Conservation (phyloP, 768 basidiomycete species). For the Daedaleopsis sinensis region DNA sequence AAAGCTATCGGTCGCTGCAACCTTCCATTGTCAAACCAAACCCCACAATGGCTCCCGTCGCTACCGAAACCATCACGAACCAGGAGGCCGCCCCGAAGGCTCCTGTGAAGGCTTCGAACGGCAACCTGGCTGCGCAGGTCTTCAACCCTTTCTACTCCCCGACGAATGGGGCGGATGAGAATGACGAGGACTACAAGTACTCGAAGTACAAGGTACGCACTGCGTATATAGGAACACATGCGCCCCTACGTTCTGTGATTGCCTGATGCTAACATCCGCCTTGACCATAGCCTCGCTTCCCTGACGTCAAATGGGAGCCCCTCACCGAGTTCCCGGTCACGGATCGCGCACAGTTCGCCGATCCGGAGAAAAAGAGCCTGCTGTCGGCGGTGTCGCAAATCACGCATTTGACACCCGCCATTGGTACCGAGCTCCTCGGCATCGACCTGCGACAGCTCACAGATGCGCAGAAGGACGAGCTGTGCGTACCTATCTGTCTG, state of each 20-base stretch:
- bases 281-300: slow-evolving; percentile 58
- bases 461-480: slow-evolving; percentile 73
- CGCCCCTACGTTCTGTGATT: not conserved
- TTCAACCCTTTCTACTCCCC: slow-evolving; percentile 77
- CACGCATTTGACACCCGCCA: slow-evolving; percentile 65
- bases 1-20: not conserved
- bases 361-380: slow-evolving; percentile 67
- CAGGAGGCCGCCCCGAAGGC: slow-evolving; percentile 26
- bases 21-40: not conserved
- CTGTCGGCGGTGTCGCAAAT: slow-evolving; percentile 68
- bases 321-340: slow-evolving; percentile 56
- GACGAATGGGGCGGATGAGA: slow-evolving; percentile 47
- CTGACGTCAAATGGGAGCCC: slow-evolving; percentile 65
- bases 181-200: slow-evolving; percentile 53
- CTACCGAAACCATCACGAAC: slow-evolving; percentile 37
- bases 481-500: slow-evolving; percentile 46
- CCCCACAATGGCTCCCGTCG: slow-evolving; percentile 51
- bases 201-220: slow-evolving; percentile 59
- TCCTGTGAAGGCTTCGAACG: slow-evolving; percentile 29
- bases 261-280: not conserved
- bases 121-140: slow-evolving; percentile 23
- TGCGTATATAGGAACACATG: not conserved
- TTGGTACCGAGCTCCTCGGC: slow-evolving; percentile 76
- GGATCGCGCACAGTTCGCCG: slow-evolving; percentile 71
- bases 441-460: slow-evolving; percentile 74